Evolutionary conservation across 352 stramenopile genomes (phyloP).

Genomic region (Hyaloperonospora brassicae): DNA sequence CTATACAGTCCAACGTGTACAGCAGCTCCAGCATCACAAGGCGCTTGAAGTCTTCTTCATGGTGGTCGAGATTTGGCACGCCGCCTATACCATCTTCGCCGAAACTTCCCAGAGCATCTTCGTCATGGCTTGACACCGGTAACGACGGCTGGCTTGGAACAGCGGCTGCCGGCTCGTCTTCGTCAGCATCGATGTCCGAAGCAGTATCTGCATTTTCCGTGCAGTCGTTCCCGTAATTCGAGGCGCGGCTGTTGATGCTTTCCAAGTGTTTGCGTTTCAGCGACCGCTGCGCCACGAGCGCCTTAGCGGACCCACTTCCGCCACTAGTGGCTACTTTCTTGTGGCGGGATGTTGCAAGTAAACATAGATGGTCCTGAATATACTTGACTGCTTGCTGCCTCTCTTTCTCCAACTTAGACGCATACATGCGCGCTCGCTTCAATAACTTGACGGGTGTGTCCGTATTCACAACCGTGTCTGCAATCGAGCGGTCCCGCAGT

Average conservation of each 20-base stretch:
- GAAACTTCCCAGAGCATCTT: constrained; percentile 20
- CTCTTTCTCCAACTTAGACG: constrained; percentile 68
- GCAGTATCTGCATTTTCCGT: constrained; percentile 13
- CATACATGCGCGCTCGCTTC: constrained; percentile 63
- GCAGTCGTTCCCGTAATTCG: constrained; percentile 17
- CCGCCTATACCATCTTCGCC: constrained; percentile 21
- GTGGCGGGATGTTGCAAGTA: constrained; percentile 21
- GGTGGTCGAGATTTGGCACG: constrained; percentile 31
- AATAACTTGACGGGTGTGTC: constrained; percentile 67
- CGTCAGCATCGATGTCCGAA: constrained; percentile 19
- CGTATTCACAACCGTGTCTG: constrained; percentile 77
- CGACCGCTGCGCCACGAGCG: constrained; percentile 18
- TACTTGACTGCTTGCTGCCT: constrained; percentile 62
- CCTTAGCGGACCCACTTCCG: constrained; percentile 12
- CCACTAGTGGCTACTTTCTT: constrained; percentile 25
- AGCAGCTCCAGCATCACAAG: constrained; percentile 77
- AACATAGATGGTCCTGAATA: constrained; percentile 57
- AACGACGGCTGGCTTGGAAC: constrained; percentile 18
- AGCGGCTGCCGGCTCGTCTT: constrained; percentile 12
- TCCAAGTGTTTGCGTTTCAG: constrained; percentile 48
- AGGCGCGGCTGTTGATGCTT: constrained; percentile 8
- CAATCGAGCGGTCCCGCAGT: constrained; percentile 69
- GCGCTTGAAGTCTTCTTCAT: constrained; percentile 73
- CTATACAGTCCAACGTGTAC: constrained; percentile 78
- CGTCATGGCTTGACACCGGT: constrained; percentile 16